Evolutionary conservation across 2,329 filamentous ascomycete genomes (phyloP).

Genomic region (Cercospora sp.): DNA sequence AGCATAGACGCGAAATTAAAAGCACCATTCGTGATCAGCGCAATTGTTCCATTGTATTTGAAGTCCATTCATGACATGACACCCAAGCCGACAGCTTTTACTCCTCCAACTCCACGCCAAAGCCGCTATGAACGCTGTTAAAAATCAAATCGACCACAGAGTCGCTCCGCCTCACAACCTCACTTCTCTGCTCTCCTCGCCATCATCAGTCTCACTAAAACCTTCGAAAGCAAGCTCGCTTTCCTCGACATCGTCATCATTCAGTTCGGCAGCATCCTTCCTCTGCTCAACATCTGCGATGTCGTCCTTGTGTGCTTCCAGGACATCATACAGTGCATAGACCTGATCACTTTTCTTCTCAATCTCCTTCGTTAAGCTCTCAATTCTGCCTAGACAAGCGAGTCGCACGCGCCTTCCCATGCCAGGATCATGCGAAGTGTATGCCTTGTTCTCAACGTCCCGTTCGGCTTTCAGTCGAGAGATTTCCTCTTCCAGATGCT

Average conservation of each 20-base stretch:
- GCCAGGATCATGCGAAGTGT: constrained; percentile 66
- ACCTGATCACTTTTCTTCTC: constrained; percentile 77
- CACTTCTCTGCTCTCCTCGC: constrained; percentile 17
- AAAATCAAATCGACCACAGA: not conserved
- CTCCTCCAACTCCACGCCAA: not conserved
- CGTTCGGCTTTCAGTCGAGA: constrained; percentile 72
- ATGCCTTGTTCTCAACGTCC: constrained; percentile 59
- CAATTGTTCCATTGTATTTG: not conserved
- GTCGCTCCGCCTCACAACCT: not conserved
- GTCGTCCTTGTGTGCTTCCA: constrained; percentile 72
- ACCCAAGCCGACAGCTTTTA: not conserved
- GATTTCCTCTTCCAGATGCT: constrained; percentile 77
- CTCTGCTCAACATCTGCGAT: constrained; percentile 64
- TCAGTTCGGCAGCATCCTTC: constrained; percentile 54
- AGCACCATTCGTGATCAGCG: too few relatives aligned
- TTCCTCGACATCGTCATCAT: constrained; percentile 34
- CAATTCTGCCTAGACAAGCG: constrained; percentile 61
- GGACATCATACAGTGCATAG: constrained; percentile 78
- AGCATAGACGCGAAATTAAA: not conserved
- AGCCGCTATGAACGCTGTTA: not conserved
- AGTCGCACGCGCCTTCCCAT: constrained; percentile 66
- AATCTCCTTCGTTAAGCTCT: constrained; percentile 61
- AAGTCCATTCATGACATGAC: not conserved
- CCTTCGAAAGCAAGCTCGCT: constrained; percentile 38
- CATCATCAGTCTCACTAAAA: constrained; percentile 33